Conservation (phyloP, 164 flowering plant species). For the Stephania yunnanensis region DNA sequence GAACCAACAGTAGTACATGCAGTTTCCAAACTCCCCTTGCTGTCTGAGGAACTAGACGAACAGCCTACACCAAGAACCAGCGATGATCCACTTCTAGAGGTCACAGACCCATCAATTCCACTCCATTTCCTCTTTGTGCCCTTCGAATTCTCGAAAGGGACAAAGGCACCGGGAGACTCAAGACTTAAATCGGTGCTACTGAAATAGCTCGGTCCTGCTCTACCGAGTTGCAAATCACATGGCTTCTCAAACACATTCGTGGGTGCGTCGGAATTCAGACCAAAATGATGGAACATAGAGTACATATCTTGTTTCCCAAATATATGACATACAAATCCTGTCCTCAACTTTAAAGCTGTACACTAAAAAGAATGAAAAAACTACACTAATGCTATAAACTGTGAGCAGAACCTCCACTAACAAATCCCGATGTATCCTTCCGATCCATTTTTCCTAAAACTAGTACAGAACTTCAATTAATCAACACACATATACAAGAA, state of each 20-base stretch:
- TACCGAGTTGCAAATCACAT: slow-evolving; percentile 27
- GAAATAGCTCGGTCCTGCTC: slow-evolving; percentile 17
- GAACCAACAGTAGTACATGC: slow-evolving; percentile 62
- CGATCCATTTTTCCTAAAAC: slow-evolving; percentile 61
- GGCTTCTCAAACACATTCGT: slow-evolving; percentile 48
- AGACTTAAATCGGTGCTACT: slow-evolving; percentile 56
- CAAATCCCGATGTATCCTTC: slow-evolving; percentile 89
- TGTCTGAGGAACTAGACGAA: slow-evolving; percentile 75
- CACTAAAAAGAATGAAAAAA: slow-evolving; percentile 22
- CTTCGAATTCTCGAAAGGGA: slow-evolving; percentile 27
- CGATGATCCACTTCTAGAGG: slow-evolving; percentile 39
- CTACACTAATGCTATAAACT: slow-evolving; percentile 37
- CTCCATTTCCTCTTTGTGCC: slow-evolving; percentile 74
- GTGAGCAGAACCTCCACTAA: slow-evolving; percentile 69
- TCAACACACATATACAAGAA: slow-evolving; percentile 16
- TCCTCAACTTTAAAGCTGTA: slow-evolving; percentile 35
- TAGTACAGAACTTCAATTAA: slow-evolving; percentile 12
- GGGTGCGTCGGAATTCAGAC: slow-evolving; percentile 30
- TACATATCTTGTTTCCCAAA: slow-evolving; percentile 35
- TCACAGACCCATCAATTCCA: slow-evolving; percentile 33
- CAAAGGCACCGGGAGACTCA: slow-evolving; percentile 40
- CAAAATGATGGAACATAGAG: slow-evolving; percentile 36
- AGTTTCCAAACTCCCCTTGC: slow-evolving; percentile 82
- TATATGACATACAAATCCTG: slow-evolving; percentile 14
- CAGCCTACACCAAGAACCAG: slow-evolving; percentile 59